Percentiles rank a stretch among this genome's conserved stretches.
phyloP scores from a whole-genome alignment of 139 green algal genomes.

The Auxenochlorella pyrenoidosa region DNA sequence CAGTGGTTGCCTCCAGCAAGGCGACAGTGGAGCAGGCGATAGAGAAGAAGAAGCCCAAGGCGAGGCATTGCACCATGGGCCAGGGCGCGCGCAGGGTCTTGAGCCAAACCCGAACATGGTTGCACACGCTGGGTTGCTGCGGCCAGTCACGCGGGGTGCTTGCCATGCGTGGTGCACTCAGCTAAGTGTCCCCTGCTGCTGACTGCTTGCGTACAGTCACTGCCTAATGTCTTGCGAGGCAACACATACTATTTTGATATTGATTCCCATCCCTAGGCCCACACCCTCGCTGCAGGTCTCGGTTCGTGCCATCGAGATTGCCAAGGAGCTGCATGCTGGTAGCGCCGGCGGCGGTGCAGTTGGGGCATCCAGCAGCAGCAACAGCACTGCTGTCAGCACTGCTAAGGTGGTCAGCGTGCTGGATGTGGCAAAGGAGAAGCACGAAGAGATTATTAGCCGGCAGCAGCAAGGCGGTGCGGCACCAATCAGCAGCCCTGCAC shows the following conservation, averaged over 20 bases:
- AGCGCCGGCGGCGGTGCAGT: not conserved
- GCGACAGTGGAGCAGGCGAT: slow-evolving; percentile 42
- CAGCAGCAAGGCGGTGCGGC: not conserved
- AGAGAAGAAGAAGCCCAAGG: slow-evolving; percentile 46
- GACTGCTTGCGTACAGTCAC: too few relatives aligned
- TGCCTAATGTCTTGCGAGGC: too few relatives aligned
- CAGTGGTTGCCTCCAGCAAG: slow-evolving; percentile 42
- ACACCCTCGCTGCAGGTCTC: slow-evolving; percentile 33
- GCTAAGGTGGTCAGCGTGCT: not conserved
- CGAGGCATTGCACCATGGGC: not conserved
- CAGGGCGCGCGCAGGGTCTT: not conserved
- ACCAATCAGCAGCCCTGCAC: too few relatives aligned
- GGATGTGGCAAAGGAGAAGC: slow-evolving; percentile 11
- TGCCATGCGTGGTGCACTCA: too few relatives aligned
- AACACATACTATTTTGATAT: too few relatives aligned
- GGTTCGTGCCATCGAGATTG: slow-evolving; percentile 54
- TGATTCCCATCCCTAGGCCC: too few relatives aligned
- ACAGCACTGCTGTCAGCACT: not conserved
- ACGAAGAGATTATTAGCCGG: not conserved
- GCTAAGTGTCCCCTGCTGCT: too few relatives aligned
- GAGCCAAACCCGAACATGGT: not conserved
- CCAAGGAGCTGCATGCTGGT: slow-evolving; percentile 43
- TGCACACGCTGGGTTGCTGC: too few relatives aligned
- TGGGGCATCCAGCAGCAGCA: not conserved
- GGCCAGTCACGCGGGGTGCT: too few relatives aligned